Evolutionary conservation across 306 rosid species (phyloP), one percentile per base, ranked within the genome.

Genomic region (Rosa persica): DNA sequence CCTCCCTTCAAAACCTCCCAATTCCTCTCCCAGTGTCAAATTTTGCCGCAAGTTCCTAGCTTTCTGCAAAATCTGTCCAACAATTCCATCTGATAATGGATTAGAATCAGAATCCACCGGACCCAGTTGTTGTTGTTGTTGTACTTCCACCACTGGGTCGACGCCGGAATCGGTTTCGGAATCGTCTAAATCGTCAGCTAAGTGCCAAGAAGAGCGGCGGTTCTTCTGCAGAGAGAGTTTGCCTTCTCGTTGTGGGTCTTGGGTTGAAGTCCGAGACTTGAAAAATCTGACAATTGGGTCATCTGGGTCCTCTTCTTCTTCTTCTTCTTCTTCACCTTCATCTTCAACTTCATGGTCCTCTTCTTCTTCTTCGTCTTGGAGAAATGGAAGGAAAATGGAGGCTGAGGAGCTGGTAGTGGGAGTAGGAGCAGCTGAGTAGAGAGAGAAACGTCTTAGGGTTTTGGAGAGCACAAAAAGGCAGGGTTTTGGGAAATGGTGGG

Each of bases 261-360:
- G 76, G 20, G 82, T 82, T 42, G 94, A 73, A 30, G 81, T 22
- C 43, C 90, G 83, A 19, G 85, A 88, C 79, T 85, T 83, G 76
- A 92, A 90, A 84, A 88, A 94, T 84, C 83, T 88, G 80, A 83
- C 43, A 43, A 88, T 79, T 11, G 96, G 88, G 67, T 92, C 97
- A 19, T 89, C 68, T 47, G 75, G 81, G 70, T 88, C 82, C 15
- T 73, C 86, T 0, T 74, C 62, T 11, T 62, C 67, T 23, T 81
- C 86, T 13, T 61, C 75, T 1, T 43, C 80, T 15, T 78, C 83
- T 42, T 72, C 83, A 5, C 64, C 78, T 12, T 46, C 61, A 34
- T 80, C 81, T 25, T 54, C 40, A 8, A 5, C n/a, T 7, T 42
- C 36, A 30, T 30, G 36, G 36, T 30, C 70, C 2, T 69, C 61